A percentile compares a stretch with the other conserved stretches of the same genome.
phyloP scores from a whole-genome alignment of 2,329 filamentous ascomycete species.

The Fusarium redolens region DNA sequence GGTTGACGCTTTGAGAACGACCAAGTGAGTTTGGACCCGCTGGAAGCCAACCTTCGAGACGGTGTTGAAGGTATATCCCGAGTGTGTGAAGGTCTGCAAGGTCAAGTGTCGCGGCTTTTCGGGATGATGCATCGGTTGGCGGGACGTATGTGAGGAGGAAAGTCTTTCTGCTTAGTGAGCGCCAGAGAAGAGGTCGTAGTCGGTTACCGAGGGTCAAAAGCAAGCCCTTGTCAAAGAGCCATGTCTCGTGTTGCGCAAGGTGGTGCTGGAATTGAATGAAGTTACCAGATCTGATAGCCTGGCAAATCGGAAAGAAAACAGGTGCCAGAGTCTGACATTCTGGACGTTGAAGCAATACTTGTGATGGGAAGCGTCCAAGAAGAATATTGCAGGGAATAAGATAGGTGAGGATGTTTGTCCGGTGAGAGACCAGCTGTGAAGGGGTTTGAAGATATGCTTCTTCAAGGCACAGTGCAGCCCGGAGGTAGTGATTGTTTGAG shows the following conservation, averaged over 20 bases:
- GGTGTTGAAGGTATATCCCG: conserved; percentile 73
- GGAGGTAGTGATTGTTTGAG: conserved; percentile 83
- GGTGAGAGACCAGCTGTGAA: conserved; percentile 73
- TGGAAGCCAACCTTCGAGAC: conserved; percentile 68
- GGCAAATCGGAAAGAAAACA: conserved; percentile 79
- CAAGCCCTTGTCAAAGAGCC: conserved; percentile 81
- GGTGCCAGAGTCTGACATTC: conserved; percentile 69
- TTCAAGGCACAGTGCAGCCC: conserved; percentile 80
- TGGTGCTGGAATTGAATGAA: conserved; percentile 78
- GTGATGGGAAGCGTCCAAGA: conserved; percentile 83
- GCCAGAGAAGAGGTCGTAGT: conserved; percentile 85
- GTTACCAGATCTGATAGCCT: conserved; percentile 78
- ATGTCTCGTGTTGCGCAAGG: conserved; percentile 72
- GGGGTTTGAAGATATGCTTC: conserved; percentile 80
- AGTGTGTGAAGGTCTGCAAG: conserved; percentile 74
- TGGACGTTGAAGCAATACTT: conserved; percentile 72
- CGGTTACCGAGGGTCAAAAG: conserved; percentile 80
- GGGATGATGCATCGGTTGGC: conserved; percentile 64
- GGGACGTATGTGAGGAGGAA: conserved; percentile 84
- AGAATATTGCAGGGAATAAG: conserved; percentile 86
- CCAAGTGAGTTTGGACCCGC: conserved; percentile 48
- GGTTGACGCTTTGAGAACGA: conserved; percentile 58
- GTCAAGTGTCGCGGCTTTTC: conserved; percentile 79
- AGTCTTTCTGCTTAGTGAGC: conserved; percentile 79
- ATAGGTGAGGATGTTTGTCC: conserved; percentile 83